Conservation (phyloP, 495 filamentous ascomycete genomes). For the Penicillium dipodomyicola region DNA sequence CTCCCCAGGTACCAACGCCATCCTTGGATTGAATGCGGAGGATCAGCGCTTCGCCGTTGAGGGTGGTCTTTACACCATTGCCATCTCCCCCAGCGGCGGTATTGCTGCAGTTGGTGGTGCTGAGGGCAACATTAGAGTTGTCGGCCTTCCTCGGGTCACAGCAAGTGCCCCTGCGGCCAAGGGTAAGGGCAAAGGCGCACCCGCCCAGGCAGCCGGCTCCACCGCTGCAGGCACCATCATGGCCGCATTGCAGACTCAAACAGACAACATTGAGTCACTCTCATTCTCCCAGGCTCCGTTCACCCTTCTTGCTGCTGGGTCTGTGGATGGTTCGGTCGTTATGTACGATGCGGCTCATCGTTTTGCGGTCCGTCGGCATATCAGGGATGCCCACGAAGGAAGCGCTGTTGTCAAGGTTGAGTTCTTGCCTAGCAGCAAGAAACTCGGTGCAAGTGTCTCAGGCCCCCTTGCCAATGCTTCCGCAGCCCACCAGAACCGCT, state of each 20-base stretch:
- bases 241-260: conserved; percentile 64
- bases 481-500: conserved; percentile 32
- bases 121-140: conserved; percentile 74
- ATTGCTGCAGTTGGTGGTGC: conserved; percentile 87
- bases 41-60: conserved; percentile 92
- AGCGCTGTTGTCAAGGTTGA: conserved; percentile 87
- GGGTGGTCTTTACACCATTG: conserved; percentile 84
- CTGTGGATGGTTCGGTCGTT: conserved; percentile 86
- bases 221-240: conserved; percentile 79
- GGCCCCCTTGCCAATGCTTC: conserved; percentile 27
- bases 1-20: conserved; percentile 63
- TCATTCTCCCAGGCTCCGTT: conserved; percentile 74
- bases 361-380: conserved; percentile 77
- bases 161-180: conserved; percentile 33
- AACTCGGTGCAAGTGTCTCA: conserved; percentile 25
- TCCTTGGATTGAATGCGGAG: conserved; percentile 74
- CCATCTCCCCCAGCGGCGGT: conserved; percentile 70
- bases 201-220: conserved; percentile 39
- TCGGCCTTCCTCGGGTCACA: conserved; percentile 74
- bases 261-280: conserved; percentile 80
- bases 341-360: conserved; percentile 81
- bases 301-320: conserved; percentile 79
- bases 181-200: conserved; percentile 21
- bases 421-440: conserved; percentile 58
- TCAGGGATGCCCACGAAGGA: conserved; percentile 75